These are phyloP conservation scores for Fulvia fulva DNA, from an alignment of 2,329 filamentous ascomycete genomes.

Conservation along the genomic window DNA sequence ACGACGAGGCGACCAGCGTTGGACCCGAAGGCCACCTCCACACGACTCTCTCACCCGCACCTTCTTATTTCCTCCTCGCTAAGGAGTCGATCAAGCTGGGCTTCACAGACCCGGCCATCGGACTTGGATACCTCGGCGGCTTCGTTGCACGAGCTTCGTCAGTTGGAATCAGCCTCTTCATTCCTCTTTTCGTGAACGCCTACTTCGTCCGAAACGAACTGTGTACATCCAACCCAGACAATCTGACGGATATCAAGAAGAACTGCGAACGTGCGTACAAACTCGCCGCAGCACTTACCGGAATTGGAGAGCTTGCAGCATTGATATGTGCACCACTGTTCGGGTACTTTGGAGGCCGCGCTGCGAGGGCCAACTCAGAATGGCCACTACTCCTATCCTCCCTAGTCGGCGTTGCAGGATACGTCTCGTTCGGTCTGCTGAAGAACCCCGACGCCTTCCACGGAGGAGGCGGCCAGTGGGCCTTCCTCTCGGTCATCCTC, in stretches of 20 bases:
- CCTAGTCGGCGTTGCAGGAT: conserved; percentile 71
- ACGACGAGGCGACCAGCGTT: conserved; percentile 25
- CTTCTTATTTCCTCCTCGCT: conserved; percentile 48
- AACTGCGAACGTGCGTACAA: conserved; percentile 85
- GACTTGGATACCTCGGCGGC: conserved; percentile 83
- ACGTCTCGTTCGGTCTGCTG: conserved; percentile 70
- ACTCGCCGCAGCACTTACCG: conserved; percentile 79
- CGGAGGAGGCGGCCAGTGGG: conserved; percentile 54
- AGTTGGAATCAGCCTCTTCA: conserved; percentile 90
- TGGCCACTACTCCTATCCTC: conserved; percentile 70
- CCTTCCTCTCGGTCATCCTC: conserved; percentile 68
- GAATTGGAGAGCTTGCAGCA: conserved; percentile 81
- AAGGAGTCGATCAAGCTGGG: conserved; percentile 54
- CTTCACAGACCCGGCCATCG: conserved; percentile 71
- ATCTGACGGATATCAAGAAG: conserved; percentile 65
- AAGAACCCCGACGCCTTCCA: conserved; percentile 67
- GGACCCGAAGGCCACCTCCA: conserved; percentile 25
- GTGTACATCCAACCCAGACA: conserved; percentile 55
- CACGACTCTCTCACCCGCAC: conserved; percentile 45
- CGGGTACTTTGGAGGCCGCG: conserved; percentile 74
- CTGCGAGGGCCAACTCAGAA: conserved; percentile 52
- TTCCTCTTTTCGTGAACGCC: conserved; percentile 87
- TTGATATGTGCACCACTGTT: conserved; percentile 82
- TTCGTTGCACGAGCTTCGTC: conserved; percentile 94
- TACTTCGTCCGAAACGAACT: conserved; percentile 80